Evolutionary conservation across 2,329 filamentous ascomycete genomes (phyloP), one percentile per base, ranked within the genome.

Genomic region (Fusarium sp.): DNA sequence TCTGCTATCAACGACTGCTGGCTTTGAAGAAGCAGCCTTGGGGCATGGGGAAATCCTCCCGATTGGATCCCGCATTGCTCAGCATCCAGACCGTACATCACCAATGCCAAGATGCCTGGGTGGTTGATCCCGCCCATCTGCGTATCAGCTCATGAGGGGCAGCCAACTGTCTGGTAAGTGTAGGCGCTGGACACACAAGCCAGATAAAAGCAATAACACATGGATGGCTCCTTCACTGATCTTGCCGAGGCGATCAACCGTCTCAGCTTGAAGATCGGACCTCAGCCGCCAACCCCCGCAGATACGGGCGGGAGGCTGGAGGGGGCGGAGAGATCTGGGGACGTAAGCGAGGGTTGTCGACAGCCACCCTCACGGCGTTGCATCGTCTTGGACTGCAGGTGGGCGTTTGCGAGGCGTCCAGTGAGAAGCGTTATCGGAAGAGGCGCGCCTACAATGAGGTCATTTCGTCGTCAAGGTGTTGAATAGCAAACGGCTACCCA

Each of bases 381-480:
- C 13, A 50, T 65, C 52, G 47, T 20, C 35, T 45, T 27, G 38
- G 27, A 33, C 38, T 59, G 40, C 31, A 59, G 45, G 29, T 29
- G 52, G 63, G 50, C 54, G 38, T 29, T 22, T 11, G 29, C 16
- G 38, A 59, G 63, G 63, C 54, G 63, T 59, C 40, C 63, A 65
- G 62, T 57, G 50, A 36, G 50, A 64, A 42, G 31, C 50, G 10
- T 38, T 16, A 18, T 52, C 35, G 52, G 38, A 35, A 31, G 29
- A 58, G 52, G 33, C 35, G 47, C 61, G n/a, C 18, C 40, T 31
- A 22, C 25, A 25, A 25, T 61, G 61, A 63, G 38, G 56, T 57
- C 62, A 66, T 70, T 62, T 9, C 56, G 36, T 69, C 66, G 57
- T 66, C 56, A 58, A 58, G 36, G 29, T 29, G 31, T 47, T 27